Conservation (phyloP, 75 land plant species). For the Sequoia sempervirens region DNA sequence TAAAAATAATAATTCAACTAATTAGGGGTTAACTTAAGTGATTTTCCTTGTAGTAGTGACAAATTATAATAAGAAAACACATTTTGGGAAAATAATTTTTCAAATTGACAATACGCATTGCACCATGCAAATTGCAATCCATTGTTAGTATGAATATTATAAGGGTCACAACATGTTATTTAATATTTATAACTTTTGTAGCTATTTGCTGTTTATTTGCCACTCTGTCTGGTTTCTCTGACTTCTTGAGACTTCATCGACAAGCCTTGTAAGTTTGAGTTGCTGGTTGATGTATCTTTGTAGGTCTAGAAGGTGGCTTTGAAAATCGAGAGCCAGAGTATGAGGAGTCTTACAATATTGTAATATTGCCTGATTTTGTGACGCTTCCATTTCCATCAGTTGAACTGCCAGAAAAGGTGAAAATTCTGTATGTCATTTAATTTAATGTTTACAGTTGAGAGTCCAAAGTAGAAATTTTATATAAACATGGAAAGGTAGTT, state of each 20-base stretch:
- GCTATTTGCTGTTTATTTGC: not conserved
- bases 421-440: not conserved
- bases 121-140: not conserved
- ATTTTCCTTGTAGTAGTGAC: not conserved
- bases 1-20: not conserved
- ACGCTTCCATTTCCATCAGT: constrained; percentile 88
- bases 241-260: not conserved
- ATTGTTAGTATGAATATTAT: too few relatives aligned
- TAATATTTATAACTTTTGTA: not conserved
- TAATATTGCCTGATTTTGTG: constrained; percentile 73
- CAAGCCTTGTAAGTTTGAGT: constrained; percentile 1
- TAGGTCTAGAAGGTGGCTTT: constrained; percentile 97
- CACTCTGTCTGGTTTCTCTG: not conserved
- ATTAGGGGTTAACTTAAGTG: not conserved
- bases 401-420: constrained; percentile 96
- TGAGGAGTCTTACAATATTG: constrained; percentile 72
- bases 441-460: not conserved
- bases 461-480: not conserved
- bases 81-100: not conserved
- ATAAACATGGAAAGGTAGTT: not conserved
- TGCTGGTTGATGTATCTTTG: constrained; percentile 1
- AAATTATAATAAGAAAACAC: not conserved
- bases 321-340: constrained; percentile 84
- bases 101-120: too few relatives aligned
- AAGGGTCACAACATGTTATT: not conserved